Conservation (phyloP, 805 yeast species). For the Lachancea lanzarotensis region DNA sequence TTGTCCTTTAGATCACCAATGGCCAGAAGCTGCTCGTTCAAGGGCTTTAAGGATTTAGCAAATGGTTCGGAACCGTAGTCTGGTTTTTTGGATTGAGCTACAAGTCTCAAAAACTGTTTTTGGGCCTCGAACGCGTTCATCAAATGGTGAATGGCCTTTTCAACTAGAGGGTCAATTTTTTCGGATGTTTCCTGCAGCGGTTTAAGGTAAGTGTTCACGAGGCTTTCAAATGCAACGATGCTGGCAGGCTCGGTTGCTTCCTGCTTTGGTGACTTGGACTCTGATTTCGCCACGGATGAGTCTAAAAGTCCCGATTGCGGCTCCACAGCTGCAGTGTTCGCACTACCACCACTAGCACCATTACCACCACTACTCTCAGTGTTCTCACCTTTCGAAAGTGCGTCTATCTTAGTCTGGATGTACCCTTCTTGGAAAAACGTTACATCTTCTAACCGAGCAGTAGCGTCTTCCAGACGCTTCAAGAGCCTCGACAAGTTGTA, state of each 20-base stretch:
- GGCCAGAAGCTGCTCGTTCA: conserved; percentile 51
- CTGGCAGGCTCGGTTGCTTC: conserved; percentile 32
- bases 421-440: conserved; percentile 69
- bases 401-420: conserved; percentile 31
- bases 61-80: conserved; percentile 48
- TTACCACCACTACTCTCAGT: not conserved
- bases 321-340: too few species aligned
- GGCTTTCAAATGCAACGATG: conserved; percentile 46
- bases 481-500: conserved; percentile 76
- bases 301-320: too few species aligned
- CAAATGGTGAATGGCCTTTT: conserved; percentile 40
- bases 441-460: conserved; percentile 85
- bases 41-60: conserved; percentile 56
- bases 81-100: conserved; percentile 58
- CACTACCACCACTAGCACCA: too few species aligned
- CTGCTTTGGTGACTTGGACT: not conserved
- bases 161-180: conserved; percentile 43
- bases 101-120: conserved; percentile 52
- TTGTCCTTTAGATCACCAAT: conserved; percentile 65
- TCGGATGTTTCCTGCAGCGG: conserved; percentile 47
- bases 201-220: conserved; percentile 45
- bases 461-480: conserved; percentile 85
- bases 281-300: not conserved
- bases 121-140: conserved; percentile 53
- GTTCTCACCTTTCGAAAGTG: conserved; percentile 2